Conservation (phyloP, 2,329 filamentous ascomycete genomes). For the Diplodia seriata region DNA sequence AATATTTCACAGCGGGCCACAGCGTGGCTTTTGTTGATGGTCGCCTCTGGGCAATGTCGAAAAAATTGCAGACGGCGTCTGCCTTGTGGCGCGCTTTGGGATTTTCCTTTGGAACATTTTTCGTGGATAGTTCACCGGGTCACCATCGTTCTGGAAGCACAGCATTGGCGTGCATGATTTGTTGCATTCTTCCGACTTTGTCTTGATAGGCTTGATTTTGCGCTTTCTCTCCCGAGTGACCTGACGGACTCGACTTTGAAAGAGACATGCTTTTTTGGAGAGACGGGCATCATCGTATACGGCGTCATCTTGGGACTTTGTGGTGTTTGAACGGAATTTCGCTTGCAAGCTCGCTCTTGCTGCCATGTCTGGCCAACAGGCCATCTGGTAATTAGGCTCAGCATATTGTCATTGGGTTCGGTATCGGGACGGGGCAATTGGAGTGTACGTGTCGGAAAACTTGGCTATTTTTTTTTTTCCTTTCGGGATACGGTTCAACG, state of each 20-base stretch:
- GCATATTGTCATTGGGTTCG: constrained; percentile 15
- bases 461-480: background rate
- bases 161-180: constrained; percentile 25
- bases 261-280: constrained; percentile 2
- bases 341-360: background rate
- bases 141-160: constrained; percentile 16
- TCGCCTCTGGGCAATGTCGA: background rate
- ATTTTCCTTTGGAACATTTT: constrained; percentile 2
- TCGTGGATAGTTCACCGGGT: constrained; percentile 17
- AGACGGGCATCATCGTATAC: constrained; percentile 6
- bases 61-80: constrained; percentile 23
- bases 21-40: background rate
- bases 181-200: constrained; percentile 25
- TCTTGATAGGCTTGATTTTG: constrained; percentile 28
- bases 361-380: background rate
- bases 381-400: background rate
- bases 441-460: background rate
- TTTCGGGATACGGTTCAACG: background rate
- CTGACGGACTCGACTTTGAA: constrained; percentile 6
- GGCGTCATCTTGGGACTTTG: background rate
- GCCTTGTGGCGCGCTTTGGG: constrained; percentile 15
- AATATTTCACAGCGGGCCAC: constrained; percentile 8
- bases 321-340: constrained; percentile 3
- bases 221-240: constrained; percentile 14
- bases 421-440: background rate